These are phyloP conservation scores for Xylaria curta DNA, from an alignment of 495 filamentous ascomycete species.

Conservation along the genomic window DNA sequence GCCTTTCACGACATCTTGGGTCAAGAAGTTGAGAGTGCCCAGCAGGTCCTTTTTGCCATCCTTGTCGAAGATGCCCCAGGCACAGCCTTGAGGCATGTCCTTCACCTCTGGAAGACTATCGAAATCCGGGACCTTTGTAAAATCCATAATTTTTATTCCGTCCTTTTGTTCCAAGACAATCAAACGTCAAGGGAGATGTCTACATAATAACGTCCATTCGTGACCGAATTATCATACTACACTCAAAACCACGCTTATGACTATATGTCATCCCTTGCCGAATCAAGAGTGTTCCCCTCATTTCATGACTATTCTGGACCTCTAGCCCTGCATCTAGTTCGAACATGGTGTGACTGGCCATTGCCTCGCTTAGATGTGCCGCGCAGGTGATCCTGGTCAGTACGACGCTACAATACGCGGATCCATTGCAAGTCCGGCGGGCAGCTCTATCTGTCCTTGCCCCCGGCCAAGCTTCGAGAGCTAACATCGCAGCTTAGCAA, in stretches of 20 bases:
- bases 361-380: constrained; percentile 1
- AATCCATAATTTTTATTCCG: constrained; percentile 25
- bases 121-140: constrained; percentile 51
- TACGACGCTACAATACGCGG: not conserved
- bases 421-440: not conserved
- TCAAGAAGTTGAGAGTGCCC: constrained; percentile 66
- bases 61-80: constrained; percentile 71
- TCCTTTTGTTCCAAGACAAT: not conserved
- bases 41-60: constrained; percentile 63
- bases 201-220: not conserved
- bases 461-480: not conserved
- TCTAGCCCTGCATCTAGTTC: not conserved
- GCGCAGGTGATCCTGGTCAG: not conserved
- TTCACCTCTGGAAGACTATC: constrained; percentile 65
- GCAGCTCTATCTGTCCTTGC: not conserved
- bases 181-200: not conserved
- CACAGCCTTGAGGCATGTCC: constrained; percentile 67
- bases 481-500: not conserved
- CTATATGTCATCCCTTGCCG: not conserved
- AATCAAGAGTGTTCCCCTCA: not conserved
- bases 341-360: not conserved
- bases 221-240: not conserved
- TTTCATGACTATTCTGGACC: not conserved
- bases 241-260: not conserved
- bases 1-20: constrained; percentile 57